These are phyloP conservation scores for Fraxinus ornus DNA, from an alignment of 305 asterid species.

Conservation along the genomic window DNA sequence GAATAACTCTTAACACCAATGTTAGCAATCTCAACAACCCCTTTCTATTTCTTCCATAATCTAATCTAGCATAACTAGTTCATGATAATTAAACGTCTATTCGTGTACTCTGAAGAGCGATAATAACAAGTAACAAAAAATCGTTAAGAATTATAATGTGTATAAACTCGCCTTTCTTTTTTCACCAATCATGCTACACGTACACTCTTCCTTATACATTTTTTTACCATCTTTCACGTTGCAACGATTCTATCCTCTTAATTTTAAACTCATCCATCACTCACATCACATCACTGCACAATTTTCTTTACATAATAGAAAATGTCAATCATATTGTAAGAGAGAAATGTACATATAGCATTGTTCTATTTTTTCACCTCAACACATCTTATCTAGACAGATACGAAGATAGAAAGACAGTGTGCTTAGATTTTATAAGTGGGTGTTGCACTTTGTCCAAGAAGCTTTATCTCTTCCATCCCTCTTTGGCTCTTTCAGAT, in stretches of 20 bases:
- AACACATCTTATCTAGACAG: neutral
- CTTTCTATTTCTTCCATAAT: neutral
- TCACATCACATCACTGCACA: too few relatives aligned
- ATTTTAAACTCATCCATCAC: too few relatives aligned
- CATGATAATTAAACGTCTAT: constrained; percentile 12
- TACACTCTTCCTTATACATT: too few relatives aligned
- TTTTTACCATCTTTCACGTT: too few relatives aligned
- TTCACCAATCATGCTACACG: too few relatives aligned
- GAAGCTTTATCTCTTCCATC: constrained; percentile 66
- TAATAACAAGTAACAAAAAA: too few relatives aligned
- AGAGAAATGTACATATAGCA: too few relatives aligned
- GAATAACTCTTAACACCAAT: neutral
- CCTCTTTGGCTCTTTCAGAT: constrained; percentile 39
- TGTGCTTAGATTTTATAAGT: constrained; percentile 38
- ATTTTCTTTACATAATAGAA: too few relatives aligned
- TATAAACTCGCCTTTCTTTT: too few relatives aligned
- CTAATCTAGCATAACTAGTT: neutral
- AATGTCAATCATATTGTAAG: too few relatives aligned
- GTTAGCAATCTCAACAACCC: too few relatives aligned
- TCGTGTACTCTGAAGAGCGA: neutral
- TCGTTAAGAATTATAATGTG: neutral
- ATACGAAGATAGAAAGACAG: neutral
- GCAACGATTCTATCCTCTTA: too few relatives aligned
- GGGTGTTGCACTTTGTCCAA: constrained; percentile 65
- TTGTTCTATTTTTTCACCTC: neutral